Evolutionary conservation across 192 early-diverging fungal genomes (phyloP), one percentile per base, ranked within the genome.

Genomic region (Entrophospora sp.): DNA sequence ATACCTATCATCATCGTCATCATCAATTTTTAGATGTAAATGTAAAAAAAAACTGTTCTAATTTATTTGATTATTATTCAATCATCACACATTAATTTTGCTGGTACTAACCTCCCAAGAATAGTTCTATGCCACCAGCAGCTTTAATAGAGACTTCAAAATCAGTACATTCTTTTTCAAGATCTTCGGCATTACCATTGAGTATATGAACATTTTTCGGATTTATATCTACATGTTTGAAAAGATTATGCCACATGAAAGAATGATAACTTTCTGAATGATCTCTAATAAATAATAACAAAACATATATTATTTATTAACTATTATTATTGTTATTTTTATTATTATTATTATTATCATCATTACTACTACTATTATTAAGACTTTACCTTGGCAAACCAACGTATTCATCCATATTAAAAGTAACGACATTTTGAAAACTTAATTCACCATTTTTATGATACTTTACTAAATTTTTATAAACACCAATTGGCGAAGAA

Each of bases 401-500:
- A 45, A 90, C 89, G 69, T 91, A 91, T 75, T 92, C 89, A 70
- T 92, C 91, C 91, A 93, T 93, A 75, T 93, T 93, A 78, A 93
- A 93, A n/a, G 88, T 87, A 44, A 93, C 84, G 5, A 93, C 87
- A 49, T 93, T 68, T 70, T 87, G 80, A 75, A 92, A 92, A 32
- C 85, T 85, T 42, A 92, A 71, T 48, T 79, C 76, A 32, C 87
- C 88, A 34, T 79, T 74, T 38, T 81, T 77, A 79, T 81, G 79
- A 72, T 86, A 76, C 70, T 84, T 73, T 35, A 93, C 91, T 42
- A 91, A 75, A 46, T 83, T 79, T 75, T 86, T 88, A 80, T 93
- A 93, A 27, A 87, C 81, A 60, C 84, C 87, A 32, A 91, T 73
- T 20, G 91, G 91, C 4, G 89, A 91, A n/a, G 89, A 90, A 46